Evolutionary conservation across 2,329 filamentous ascomycete genomes (phyloP), one percentile per base, ranked within the genome.

Genomic region (Aureobasidium sp.): DNA sequence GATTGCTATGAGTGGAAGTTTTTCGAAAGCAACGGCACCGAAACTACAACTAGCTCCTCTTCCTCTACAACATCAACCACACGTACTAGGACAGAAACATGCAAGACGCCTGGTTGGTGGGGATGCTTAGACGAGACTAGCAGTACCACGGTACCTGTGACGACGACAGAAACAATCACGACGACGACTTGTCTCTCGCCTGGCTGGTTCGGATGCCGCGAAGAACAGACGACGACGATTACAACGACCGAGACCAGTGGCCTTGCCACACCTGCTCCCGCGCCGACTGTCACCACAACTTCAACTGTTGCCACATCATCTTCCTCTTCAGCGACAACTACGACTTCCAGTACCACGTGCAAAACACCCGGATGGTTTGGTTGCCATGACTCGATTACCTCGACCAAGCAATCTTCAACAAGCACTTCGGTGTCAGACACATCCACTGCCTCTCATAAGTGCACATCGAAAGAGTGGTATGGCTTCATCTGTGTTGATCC

Each of bases 1-100:
- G 94, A 99, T 72, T 97, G 93, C 70, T 90, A 85, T 62, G 86
- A 88, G 61, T 97, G 94, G 94, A 95, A 96, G 70, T 96, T 91
- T 79, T 95, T 90, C 70, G 88, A 92, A 74, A 96, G 91, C 72
- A 97, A 97, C 71, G 89, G 89, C 34, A 94, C 89, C 1, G 88
- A 92, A 65, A 82, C 81, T 1, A 91, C 86, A 0, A 89, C 87
- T 3, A 72, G 73, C 7, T 72, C 68, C 0, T 85, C 85, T 0
- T 80, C 72, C 0, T 79, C 84, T 2, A 79, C 77, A 3, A 80
- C 81, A 0, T 82, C 82, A 1, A 81, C 82, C 1, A 67, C 72
- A 0, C 72, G 71, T 6, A 91, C 87, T 1, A 82, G 91, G 48
- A 96, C 92, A 0, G 85, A 87, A 60, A 96, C 91, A 0, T 96